Conservation (phyloP, 1,139 yeast genomes). For the Geotrichum restrictum region DNA sequence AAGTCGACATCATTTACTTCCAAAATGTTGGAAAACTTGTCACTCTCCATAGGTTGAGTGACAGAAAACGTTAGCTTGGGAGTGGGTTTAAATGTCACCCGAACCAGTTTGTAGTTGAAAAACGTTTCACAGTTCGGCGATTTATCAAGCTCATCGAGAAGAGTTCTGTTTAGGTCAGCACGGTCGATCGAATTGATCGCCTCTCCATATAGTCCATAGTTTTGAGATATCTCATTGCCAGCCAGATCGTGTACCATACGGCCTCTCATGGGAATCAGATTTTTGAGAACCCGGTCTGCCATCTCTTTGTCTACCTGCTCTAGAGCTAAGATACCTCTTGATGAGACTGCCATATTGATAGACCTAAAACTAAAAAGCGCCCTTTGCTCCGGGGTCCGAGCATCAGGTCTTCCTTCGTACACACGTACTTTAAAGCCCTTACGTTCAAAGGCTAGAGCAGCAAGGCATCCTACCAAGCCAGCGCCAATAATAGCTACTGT, state of each 20-base stretch:
- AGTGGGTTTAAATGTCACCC: constrained; percentile 19
- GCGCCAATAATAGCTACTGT: constrained; percentile 48
- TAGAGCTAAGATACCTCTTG: constrained; percentile 73
- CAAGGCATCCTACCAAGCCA: constrained; percentile 85
- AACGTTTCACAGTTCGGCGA: constrained; percentile 44
- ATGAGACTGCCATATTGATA: constrained; percentile 82
- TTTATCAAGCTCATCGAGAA: constrained; percentile 59
- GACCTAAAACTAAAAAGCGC: constrained; percentile 43
- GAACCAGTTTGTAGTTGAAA: constrained; percentile 58
- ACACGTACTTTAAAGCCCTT: constrained; percentile 71
- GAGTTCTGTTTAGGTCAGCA: constrained; percentile 56
- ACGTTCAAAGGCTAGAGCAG: constrained; percentile 72
- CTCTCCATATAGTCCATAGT: constrained; percentile 82
- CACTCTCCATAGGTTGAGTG: constrained; percentile 11
- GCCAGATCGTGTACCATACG: constrained; percentile 76
- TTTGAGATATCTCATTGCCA: constrained; percentile 65
- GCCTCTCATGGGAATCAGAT: constrained; percentile 80
- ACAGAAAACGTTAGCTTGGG: constrained; percentile 21
- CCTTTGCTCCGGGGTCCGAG: constrained; percentile 31
- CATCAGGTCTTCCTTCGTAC: constrained; percentile 55
- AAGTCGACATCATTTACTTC: constrained; percentile 47
- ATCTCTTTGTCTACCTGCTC: constrained; percentile 56
- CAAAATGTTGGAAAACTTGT: constrained; percentile 14
- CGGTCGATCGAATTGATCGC: constrained; percentile 83
- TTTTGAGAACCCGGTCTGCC: constrained; percentile 53